These are phyloP conservation scores for Nitzschia sp. DNA, from an alignment of 108 stramenopile genomes.

Conservation along the genomic window DNA sequence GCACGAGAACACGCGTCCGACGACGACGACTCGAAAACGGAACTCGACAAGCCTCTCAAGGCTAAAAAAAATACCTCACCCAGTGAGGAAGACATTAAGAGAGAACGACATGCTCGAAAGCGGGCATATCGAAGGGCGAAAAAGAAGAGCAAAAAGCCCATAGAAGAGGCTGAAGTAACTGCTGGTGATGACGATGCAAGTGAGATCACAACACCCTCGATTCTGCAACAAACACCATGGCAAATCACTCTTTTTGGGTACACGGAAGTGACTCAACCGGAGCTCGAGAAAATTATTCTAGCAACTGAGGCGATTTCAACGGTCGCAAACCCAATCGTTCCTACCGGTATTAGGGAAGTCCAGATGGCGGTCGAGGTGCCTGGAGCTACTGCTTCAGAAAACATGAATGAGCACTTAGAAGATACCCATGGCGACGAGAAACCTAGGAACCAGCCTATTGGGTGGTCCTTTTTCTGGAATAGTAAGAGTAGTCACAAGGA, in stretches of 20 bases:
- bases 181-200: not conserved
- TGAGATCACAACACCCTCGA: not conserved
- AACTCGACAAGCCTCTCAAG: not conserved
- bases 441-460: not conserved
- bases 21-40: too few relatives aligned
- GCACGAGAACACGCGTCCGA: too few relatives aligned
- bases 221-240: not conserved
- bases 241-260: not conserved
- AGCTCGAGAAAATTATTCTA: not conserved
- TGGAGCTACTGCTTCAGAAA: not conserved
- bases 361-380: not conserved
- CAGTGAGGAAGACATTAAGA: not conserved
- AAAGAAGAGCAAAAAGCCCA: not conserved
- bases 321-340: not conserved
- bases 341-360: not conserved
- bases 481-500: not conserved
- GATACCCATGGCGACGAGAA: too few relatives aligned
- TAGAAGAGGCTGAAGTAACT: not conserved
- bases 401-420: too few relatives aligned
- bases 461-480: not conserved
- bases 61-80: not conserved
- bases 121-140: not conserved
- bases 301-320: not conserved
- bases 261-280: not conserved
- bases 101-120: not conserved